These are phyloP conservation scores for Corymbia maculata DNA, from an alignment of 345 rosid genomes.

Conservation along the genomic window DNA sequence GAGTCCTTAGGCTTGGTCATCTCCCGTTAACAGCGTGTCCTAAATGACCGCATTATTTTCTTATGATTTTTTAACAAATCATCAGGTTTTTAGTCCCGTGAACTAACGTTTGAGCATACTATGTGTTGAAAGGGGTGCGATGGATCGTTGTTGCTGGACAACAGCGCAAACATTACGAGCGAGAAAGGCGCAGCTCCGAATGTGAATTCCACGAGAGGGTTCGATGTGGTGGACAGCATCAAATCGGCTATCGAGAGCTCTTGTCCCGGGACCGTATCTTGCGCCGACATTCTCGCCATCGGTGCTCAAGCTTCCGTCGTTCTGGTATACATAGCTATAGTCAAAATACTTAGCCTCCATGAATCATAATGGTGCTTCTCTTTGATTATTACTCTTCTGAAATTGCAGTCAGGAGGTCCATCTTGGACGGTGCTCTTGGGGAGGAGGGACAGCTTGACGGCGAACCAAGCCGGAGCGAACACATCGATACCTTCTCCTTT, in stretches of 20 bases:
- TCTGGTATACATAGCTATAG: conserved; percentile 21
- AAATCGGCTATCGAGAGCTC: conserved; percentile 54
- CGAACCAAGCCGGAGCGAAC: conserved; percentile 37
- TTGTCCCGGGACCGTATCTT: conserved; percentile 70
- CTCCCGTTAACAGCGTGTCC: not conserved
- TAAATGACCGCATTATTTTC: not conserved
- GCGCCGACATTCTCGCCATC: conserved; percentile 67
- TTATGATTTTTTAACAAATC: not conserved
- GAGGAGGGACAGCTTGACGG: conserved; percentile 64
- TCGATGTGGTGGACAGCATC: conserved; percentile 56
- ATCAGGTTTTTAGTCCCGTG: not conserved
- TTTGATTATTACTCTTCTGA: not conserved
- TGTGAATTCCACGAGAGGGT: conserved; percentile 51
- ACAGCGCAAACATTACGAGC: conserved; percentile 33
- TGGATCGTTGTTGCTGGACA: conserved; percentile 55
- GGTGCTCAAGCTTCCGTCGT: conserved; percentile 57
- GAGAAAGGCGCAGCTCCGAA: conserved; percentile 54
- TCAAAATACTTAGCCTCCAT: not conserved
- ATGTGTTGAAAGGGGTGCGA: conserved; percentile 50
- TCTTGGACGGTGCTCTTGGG: conserved; percentile 57
- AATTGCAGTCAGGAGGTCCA: conserved; percentile 66
- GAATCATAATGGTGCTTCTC: not conserved
- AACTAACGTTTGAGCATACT: not conserved
- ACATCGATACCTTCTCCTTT: conserved; percentile 44
- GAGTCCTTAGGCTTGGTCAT: not conserved